phyloP scores from a whole-genome alignment of 768 basidiomycete genomes.

The Lactifluus subvellereus region DNA sequence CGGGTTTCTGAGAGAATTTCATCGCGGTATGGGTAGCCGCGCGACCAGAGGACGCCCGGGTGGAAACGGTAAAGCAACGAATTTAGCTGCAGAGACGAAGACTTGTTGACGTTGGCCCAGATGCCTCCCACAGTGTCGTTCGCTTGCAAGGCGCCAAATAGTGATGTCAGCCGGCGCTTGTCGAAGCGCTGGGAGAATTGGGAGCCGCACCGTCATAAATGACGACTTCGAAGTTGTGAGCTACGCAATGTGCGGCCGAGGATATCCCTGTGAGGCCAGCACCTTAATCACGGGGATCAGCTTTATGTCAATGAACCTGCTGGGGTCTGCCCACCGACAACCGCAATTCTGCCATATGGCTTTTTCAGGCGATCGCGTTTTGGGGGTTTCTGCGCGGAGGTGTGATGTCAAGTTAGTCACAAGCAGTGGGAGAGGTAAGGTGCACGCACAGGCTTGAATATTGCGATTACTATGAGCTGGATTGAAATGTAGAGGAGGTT shows the following conservation, averaged over 20 bases:
- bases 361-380: constrained; percentile 28
- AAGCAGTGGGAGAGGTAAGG: neutral
- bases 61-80: constrained; percentile 48
- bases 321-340: neutral
- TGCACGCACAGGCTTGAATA: constrained; percentile 37
- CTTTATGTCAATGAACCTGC: neutral
- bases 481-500: constrained; percentile 32
- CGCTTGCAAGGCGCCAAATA: constrained; percentile 11
- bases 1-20: constrained; percentile 44
- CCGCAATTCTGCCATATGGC: constrained; percentile 40
- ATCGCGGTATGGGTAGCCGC: constrained; percentile 42
- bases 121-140: constrained; percentile 40
- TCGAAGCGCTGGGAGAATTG: constrained; percentile 1
- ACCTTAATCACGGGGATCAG: constrained; percentile 29
- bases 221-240: constrained; percentile 49
- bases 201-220: constrained; percentile 38
- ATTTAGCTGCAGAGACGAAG: constrained; percentile 47
- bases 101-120: constrained; percentile 48
- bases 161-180: neutral
- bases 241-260: constrained; percentile 46
- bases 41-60: constrained; percentile 40
- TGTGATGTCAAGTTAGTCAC: neutral
- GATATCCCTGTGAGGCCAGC: constrained; percentile 49
- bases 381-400: constrained; percentile 17
- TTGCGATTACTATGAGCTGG: constrained; percentile 35